Evolutionary conservation across 129 eudicot species (phyloP).

Genomic region (Mikania micrantha): DNA sequence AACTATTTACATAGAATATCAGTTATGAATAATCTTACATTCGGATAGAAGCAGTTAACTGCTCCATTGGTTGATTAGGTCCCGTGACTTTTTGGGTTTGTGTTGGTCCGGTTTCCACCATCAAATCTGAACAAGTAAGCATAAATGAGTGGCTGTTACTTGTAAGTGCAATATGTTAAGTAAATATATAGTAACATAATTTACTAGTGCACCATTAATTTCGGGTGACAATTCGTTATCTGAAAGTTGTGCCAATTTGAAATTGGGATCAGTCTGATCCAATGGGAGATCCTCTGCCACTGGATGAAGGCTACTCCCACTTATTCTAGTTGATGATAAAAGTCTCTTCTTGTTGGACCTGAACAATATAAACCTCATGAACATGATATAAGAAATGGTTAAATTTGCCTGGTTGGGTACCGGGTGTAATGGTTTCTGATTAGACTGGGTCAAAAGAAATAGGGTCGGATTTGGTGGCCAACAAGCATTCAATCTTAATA

Average conservation of each 20-base stretch:
- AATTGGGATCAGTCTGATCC: constrained; percentile 40
- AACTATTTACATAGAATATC: background rate
- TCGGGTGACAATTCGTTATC: constrained; percentile 45
- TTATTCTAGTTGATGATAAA: constrained; percentile 43
- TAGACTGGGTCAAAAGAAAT: background rate
- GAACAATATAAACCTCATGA: constrained; percentile 10
- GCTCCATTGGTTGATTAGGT: constrained; percentile 44
- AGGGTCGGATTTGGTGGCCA: background rate
- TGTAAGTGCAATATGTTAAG: background rate
- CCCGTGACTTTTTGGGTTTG: constrained; percentile 51
- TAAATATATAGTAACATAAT: background rate
- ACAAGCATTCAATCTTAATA: background rate
- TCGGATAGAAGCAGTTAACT: constrained; percentile 52
- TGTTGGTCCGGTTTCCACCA: constrained; percentile 11
- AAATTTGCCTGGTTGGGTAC: background rate
- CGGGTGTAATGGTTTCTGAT: background rate
- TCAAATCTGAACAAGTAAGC: constrained; percentile 39
- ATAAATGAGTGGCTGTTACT: background rate
- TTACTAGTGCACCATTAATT: constrained; percentile 28
- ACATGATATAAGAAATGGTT: background rate
- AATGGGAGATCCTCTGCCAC: constrained; percentile 63
- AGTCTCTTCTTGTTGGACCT: constrained; percentile 66
- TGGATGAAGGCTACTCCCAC: constrained; percentile 62
- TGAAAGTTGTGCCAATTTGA: constrained; percentile 44
- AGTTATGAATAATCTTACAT: constrained; percentile 25